Evolutionary conservation across 2,329 filamentous ascomycete species (phyloP).

Genomic region (Neonectria ditissima): DNA sequence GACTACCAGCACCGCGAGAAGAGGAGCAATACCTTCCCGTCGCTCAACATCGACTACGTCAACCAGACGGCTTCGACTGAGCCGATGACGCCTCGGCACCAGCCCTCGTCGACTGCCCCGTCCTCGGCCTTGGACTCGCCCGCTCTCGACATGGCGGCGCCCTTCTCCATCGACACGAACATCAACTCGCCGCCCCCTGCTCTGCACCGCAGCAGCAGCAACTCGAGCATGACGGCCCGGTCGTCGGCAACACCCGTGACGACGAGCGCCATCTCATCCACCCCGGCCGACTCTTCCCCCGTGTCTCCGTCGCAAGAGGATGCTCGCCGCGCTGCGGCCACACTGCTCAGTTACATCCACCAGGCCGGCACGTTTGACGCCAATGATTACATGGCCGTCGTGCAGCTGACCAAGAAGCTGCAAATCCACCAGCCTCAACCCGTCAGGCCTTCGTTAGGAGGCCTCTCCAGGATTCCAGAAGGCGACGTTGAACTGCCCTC

Average conservation of each 20-base stretch:
- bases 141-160: constrained; percentile 57
- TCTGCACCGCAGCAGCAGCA: constrained; percentile 51
- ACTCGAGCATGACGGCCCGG: constrained; percentile 49
- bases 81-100: constrained; percentile 63
- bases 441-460: constrained; percentile 55
- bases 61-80: constrained; percentile 57
- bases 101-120: constrained; percentile 59
- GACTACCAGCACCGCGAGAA: constrained; percentile 75
- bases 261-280: constrained; percentile 36
- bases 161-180: constrained; percentile 59
- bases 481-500: constrained; percentile 64
- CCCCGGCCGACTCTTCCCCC: constrained; percentile 65
- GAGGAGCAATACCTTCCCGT: constrained; percentile 87
- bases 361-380: constrained; percentile 79
- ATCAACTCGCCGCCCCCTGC: constrained; percentile 53
- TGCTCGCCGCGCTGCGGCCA: constrained; percentile 82
- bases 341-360: constrained; percentile 85
- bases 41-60: constrained; percentile 71
- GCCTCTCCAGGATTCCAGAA: constrained; percentile 67
- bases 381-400: constrained; percentile 80
- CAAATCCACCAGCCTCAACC: constrained; percentile 70
- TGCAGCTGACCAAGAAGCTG: constrained; percentile 88
- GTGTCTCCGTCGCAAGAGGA: constrained; percentile 85
- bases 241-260: constrained; percentile 38
- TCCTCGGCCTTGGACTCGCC: constrained; percentile 66